Base-by-base conservation (phyloP, 1,284 basidiomycete genomes). In the Austroboletus novae-zelandiae region DNA sequence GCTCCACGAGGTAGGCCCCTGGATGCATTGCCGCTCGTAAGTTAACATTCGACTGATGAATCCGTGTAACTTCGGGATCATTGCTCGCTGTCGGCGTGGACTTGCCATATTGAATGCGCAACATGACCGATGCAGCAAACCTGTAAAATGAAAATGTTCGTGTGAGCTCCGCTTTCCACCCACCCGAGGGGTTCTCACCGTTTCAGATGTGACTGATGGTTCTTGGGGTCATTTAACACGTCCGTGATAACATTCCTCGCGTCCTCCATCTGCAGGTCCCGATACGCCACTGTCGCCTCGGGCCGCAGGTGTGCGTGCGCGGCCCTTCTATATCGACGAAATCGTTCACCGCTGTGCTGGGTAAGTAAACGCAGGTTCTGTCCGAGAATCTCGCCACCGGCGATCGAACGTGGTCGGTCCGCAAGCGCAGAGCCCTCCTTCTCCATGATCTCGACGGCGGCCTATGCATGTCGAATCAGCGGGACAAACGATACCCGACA, bases 71-170 rank as follows among this genome's bases (percentile, higher is more conserved):
- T 31, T 84, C 80, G 0, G 77, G 78, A 57, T 86, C 84, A 4
- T 77, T 69, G 52, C 76, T 79, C 0, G 71, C 71, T 7, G 78
- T 78, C 9, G 57, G 77, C 52, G 59, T 68, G 0, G 74, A 67
- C 53, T 81, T 83, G 8, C 84, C 86, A 57, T 88, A 88, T 2
- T 83, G 77, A 41, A 87, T 69, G 2, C 78, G 74, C 68, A 89
- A 74, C 5, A 86, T 80, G 0, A 87, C 76, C 2, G 79, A 79
- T 0, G 83, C 79, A 0, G 84, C 77, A 56, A 80, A 87, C 39
- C 83, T 86, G 51, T n/a, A 45, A 45, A 9, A 15, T 29, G 25
- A 11, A 23, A 23, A 23, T 23, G 20, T 23, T 5, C 20, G 20
- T 23, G 27, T 50, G 4, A 14, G 20, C 11, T 14, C 20, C 32